Conservation (phyloP, 1,284 basidiomycete genomes). For the Marasmius sp. region DNA sequence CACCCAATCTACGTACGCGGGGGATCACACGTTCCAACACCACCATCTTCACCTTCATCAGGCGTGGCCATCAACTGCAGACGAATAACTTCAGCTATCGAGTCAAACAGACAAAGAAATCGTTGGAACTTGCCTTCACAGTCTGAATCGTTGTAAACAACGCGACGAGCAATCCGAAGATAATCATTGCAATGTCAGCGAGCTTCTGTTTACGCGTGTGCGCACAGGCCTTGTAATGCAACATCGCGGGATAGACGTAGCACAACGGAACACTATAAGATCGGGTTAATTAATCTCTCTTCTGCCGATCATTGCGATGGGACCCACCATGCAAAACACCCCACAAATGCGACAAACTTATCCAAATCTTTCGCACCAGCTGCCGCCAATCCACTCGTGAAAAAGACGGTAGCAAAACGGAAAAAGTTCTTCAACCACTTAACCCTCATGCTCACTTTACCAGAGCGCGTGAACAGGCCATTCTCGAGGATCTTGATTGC, state of each 20-base stretch:
- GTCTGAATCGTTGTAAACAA: slow-evolving; percentile 86
- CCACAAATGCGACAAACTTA: slow-evolving; percentile 95
- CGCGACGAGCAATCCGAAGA: slow-evolving; percentile 84
- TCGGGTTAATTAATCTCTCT: neutral
- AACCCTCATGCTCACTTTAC: slow-evolving; percentile 67
- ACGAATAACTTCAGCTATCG: neutral
- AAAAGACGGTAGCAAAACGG: slow-evolving; percentile 74
- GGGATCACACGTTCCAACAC: neutral
- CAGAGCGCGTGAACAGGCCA: slow-evolving; percentile 90
- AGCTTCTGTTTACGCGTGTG: slow-evolving; percentile 69
- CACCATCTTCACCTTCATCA: neutral
- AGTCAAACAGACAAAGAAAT: neutral
- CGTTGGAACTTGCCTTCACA: slow-evolving; percentile 49
- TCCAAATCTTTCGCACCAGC: slow-evolving; percentile 89
- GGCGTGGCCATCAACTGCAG: neutral
- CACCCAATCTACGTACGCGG: neutral
- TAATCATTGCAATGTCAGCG: slow-evolving; percentile 76
- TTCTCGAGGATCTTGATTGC: slow-evolving; percentile 97
- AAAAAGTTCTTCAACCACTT: slow-evolving; percentile 96
- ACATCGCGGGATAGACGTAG: slow-evolving; percentile 92
- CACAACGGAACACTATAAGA: slow-evolving; percentile 83
- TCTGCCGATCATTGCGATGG: neutral
- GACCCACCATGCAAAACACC: slow-evolving; percentile 90
- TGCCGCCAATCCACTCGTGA: slow-evolving; percentile 80
- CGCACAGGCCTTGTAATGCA: slow-evolving; percentile 90